Evolutionary conservation across 441 rosid species (phyloP), one percentile per base, ranked within the genome.

Genomic region (Melastoma candidum): DNA sequence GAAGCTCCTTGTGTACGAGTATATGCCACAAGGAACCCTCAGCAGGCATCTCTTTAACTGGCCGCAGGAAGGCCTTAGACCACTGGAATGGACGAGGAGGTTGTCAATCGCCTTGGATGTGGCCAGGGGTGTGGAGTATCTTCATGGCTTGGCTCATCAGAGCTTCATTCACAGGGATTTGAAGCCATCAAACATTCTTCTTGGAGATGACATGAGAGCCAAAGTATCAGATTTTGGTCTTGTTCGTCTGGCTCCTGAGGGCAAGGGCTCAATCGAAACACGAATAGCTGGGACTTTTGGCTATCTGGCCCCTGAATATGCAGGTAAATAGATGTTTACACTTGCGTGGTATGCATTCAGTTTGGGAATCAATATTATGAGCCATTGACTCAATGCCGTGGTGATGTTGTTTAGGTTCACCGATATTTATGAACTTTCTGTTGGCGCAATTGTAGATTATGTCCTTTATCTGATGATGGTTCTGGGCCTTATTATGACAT

Each of bases 61-160:
- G 64, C 50, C 57, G 0, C 43, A 51, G 3, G 57, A 51, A 60
- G 64, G 64, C 12, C 17, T 53, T 29, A 46, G 47, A 2, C 64
- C 64, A 7, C 36, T 60, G 64, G 64, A 52, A 25, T 60, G 64
- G 64, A 60, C 45, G 14, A 45, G 57, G 26, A 51, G 64, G 57
- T 46, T 60, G 57, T 45, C 51, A 29, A 60, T 60, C 5, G 64
- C 64, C 11, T 17, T 60, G 57, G 64, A 60, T 12, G 64, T 60
- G 26, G 64, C 64, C 8, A 52, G 64, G 44, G 64, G 64, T 41
- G 64, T 60, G 11, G 64, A 60, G 64, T 60, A 60, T 47, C 64
- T 60, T 13, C 64, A 60, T 32, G 32, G 57, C n/a, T 60, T 60
- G 46, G 64, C 64, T 11, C 64, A 60, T 60, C 64, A 60, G 49